Evolutionary conservation across 306 rosid genomes (phyloP).

Genomic region (Dalbergia cultrata): DNA sequence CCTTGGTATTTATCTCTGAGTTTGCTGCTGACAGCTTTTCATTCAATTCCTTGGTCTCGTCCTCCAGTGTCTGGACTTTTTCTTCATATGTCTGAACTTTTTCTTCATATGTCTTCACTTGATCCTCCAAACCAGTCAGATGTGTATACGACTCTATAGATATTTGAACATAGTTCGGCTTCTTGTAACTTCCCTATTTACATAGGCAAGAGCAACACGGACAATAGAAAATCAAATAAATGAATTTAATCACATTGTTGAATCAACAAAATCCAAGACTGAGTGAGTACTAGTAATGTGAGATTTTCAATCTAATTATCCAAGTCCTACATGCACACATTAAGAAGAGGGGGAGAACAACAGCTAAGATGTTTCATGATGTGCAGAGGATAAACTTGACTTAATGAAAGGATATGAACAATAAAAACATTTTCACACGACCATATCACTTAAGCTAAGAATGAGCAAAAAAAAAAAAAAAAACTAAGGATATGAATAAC

Average conservation of each 20-base stretch:
- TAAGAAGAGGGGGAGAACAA: not conserved
- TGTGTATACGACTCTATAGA: slow-evolving; percentile 95
- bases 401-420: not conserved
- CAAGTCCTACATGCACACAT: slow-evolving; percentile 21
- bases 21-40: slow-evolving; percentile 83
- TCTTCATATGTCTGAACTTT: slow-evolving; percentile 83
- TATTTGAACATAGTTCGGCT: slow-evolving; percentile 89
- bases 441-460: not conserved
- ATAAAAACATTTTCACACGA: not conserved
- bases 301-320: slow-evolving; percentile 13
- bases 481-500: not conserved
- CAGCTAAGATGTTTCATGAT: not conserved
- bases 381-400: not conserved
- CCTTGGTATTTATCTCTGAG: slow-evolving; percentile 87
- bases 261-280: slow-evolving; percentile 36
- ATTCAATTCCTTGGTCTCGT: slow-evolving; percentile 70
- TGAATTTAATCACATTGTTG: slow-evolving; percentile 27
- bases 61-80: slow-evolving; percentile 77
- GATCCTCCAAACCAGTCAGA: slow-evolving; percentile 87
- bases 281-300: slow-evolving; percentile 20
- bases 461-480: not conserved
- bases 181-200: slow-evolving; percentile 75
- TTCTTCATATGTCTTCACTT: slow-evolving; percentile 81
- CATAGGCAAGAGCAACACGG: slow-evolving; percentile 18
- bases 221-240: slow-evolving; percentile 19